A percentile compares a stretch with the other conserved stretches of the same genome.
Conservation (phyloP, 1,284 basidiomycete species). For the Ceratobasidium sp. region DNA sequence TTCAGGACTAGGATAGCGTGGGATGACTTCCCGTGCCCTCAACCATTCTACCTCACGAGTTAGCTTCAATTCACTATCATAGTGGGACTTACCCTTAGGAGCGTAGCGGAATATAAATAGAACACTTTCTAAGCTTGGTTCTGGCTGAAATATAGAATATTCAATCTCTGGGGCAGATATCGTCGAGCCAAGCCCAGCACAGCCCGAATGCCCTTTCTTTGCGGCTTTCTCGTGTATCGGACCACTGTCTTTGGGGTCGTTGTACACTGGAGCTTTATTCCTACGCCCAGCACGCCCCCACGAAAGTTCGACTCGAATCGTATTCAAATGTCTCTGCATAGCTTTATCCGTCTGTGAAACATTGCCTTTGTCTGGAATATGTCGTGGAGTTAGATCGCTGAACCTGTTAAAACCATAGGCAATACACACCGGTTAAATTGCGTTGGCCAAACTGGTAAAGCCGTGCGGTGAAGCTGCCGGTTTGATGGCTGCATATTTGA, state of each 20-base stretch:
- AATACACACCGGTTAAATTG: neutral
- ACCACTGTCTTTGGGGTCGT: neutral
- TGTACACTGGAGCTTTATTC: neutral
- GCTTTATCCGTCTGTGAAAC: neutral
- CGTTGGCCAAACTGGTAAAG: neutral
- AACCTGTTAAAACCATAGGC: neutral
- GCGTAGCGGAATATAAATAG: conserved; percentile 15
- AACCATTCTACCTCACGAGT: conserved; percentile 1
- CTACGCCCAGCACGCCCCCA: neutral
- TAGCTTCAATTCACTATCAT: neutral
- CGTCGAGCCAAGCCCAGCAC: neutral
- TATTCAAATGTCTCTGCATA: neutral
- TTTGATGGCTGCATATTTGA: neutral
- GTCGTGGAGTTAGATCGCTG: neutral
- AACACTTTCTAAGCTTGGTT: neutral
- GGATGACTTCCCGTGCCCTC: neutral
- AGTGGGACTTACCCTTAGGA: neutral
- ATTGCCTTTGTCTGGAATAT: neutral
- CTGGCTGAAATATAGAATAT: neutral
- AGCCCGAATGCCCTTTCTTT: conserved; percentile 7
- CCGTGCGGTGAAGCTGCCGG: neutral
- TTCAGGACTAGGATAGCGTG: neutral
- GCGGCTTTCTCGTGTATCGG: conserved; percentile 13
- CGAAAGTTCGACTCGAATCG: neutral
- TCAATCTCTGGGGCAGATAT: neutral